Base-by-base conservation (phyloP, 2,329 filamentous ascomycete genomes). In the Fusarium lyarnte region DNA sequence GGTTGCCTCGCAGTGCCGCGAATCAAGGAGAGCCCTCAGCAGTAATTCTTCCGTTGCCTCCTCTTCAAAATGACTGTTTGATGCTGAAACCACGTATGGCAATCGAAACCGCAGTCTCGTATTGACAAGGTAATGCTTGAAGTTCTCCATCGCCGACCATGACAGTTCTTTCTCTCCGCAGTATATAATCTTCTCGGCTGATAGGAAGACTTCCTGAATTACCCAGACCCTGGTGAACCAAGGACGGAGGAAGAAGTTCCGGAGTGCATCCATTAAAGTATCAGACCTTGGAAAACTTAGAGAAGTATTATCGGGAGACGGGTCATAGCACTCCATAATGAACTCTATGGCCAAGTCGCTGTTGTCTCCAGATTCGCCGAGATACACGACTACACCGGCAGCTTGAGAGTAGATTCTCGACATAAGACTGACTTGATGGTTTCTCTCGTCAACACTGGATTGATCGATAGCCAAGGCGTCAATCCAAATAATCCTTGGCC, bases 371-470 rank as follows among this genome's bases (percentile, higher is more conserved):
- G 19, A 7, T 17, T 45, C 10, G 0, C 58, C 58, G 4, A 61
- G 58, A 16, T 61, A 61, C 9, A 61, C 29, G 1, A 61, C 1
- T 1, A 61, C 58, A 0, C 11, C 12, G 1, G 19, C 17, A 2
- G 39, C 49, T 4, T 43, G 58, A 8, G 49, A 55, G 17, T 55
- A 55, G 8, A 61, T 61, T 16, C 1, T 61, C 6, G 49, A 55
- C 58, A 61, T 61, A 3, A 61, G 49, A 5, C 58, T 55, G 14
- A 61, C 58, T 33, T 55, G 58, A 3, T 61, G 25, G 8, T 61
- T 55, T 2, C 49, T 55, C 10, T 61, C 58, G 1, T 29, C 14
- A 0, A 31, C 2, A 14, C 55, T 12, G 0, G 58, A 45, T 3
- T 61, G 58, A 12, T 61, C 25, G 2, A 55, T 61, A 11, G 49